Conservation (phyloP, 208 protist species). For the Leishmania turanica region DNA sequence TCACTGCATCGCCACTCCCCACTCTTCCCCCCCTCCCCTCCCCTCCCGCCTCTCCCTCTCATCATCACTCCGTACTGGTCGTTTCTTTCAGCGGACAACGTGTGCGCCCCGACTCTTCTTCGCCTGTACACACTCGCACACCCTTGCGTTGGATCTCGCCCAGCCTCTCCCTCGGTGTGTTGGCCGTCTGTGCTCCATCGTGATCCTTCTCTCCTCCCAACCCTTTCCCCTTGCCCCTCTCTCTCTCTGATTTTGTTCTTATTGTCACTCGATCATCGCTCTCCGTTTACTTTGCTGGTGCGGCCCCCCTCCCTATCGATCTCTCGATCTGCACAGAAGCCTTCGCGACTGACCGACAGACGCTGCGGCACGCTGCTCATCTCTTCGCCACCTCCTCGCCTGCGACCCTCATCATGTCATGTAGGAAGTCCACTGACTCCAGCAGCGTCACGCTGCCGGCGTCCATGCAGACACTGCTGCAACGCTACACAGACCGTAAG, state of each 20-base stretch:
- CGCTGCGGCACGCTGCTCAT: neutral
- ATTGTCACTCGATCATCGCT: slow-evolving; percentile 2
- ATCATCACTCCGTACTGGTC: neutral
- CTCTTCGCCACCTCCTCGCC: neutral
- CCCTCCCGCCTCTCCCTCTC: neutral
- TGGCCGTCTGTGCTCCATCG: neutral
- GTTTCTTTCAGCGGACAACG: slow-evolving; percentile 2
- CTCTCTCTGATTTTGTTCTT: neutral
- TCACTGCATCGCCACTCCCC: too few relatives aligned
- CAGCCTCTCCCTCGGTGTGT: neutral
- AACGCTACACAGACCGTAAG: slow-evolving; percentile 35
- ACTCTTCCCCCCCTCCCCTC: too few relatives aligned
- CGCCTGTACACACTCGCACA: neutral
- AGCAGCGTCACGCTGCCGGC: slow-evolving; percentile 40
- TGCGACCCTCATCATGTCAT: neutral
- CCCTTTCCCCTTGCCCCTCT: neutral
- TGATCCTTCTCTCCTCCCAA: neutral
- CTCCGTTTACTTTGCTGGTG: too few relatives aligned
- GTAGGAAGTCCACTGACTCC: neutral
- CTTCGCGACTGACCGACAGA: neutral
- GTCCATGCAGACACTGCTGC: slow-evolving; percentile 63
- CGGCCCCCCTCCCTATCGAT: neutral
- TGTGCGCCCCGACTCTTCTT: slow-evolving; percentile 7
- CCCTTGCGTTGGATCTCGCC: neutral
- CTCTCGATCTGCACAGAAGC: neutral